Base-by-base conservation (phyloP, 2,329 filamentous ascomycete species). In the Trichoderma sp. region DNA sequence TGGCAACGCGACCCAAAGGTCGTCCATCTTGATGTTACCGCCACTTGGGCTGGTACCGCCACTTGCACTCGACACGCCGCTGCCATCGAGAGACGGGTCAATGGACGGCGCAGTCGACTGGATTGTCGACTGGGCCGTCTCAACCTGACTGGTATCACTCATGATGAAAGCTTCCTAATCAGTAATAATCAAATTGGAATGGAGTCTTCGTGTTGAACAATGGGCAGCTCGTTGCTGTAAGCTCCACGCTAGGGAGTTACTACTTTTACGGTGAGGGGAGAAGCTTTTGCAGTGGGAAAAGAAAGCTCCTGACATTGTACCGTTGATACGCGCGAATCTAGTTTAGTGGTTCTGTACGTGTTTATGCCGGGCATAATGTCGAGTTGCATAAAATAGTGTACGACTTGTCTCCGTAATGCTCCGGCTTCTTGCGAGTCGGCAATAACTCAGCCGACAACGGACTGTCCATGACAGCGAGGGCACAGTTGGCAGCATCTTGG, bases 1-100 rank as follows among this genome's bases (percentile, higher is more conserved):
- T 4, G 73, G 72, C 34, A 74, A 43, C 36, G 72, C 60, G 8
- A 76, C 73, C 76, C 75, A 76, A 36, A 72, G 73, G 18, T 63
- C 72, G 39, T 75, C 74, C 72, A 75, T 36, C 34, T 36, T 36
- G 34, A 36, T 73, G 15, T 70, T 56, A 21, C 57, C 67, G 57
- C 64, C 34, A 43, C 64, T 67, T 67, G 63, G 43, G 47, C 63
- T 65, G 51, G 24, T 67, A 28, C 64, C 64, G 64, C 64, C 51
- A 39, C 64, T 67, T 28, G 64, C 51, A 53, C 64, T 67, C 51
- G 32, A 58, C n/a, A 58, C 47, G 24, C 43, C 43, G 63, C 51
- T 67, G 64, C 64, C 43, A 28, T 56, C 34, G 21, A 67, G 21
- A 21, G 64, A 67, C 51, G 64, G 64, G 18, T 56, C 34, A 18